Conservation (phyloP, 108 stramenopile genomes). For the Skeletonema potamos region DNA sequence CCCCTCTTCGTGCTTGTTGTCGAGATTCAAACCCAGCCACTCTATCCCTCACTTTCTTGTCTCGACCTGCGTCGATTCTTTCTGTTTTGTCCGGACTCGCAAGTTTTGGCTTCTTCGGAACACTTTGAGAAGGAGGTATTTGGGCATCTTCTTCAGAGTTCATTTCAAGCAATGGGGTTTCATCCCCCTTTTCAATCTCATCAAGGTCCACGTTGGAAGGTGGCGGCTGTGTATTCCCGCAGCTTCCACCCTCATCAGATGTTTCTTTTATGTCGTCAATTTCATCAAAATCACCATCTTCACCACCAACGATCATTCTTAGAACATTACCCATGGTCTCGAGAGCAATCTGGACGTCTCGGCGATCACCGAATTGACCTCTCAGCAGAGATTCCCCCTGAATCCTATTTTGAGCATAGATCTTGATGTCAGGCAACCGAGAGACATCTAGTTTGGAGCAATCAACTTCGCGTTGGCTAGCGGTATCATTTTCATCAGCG, state of each 20-base stretch:
- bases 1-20: conserved; percentile 4
- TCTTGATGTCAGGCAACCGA: conserved; percentile 45
- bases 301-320: conserved; percentile 41
- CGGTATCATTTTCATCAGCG: conserved; percentile 13
- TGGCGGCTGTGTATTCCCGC: conserved; percentile 2
- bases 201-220: conserved; percentile 12
- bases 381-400: conserved; percentile 38
- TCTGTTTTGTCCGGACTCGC: conserved; percentile 5
- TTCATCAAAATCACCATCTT: conserved; percentile 39
- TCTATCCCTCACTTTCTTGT: conserved; percentile 14
- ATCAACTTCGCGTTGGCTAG: conserved; percentile 8
- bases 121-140: not conserved
- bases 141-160: not conserved
- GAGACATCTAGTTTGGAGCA: conserved; percentile 42
- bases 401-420: conserved; percentile 31
- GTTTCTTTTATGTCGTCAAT: conserved; percentile 23
- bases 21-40: conserved; percentile 29
- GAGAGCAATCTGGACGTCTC: conserved; percentile 50
- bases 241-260: conserved; percentile 1
- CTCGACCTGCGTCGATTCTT: not conserved
- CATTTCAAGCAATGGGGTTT: conserved; percentile 9
- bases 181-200: conserved; percentile 20
- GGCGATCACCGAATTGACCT: conserved; percentile 45
- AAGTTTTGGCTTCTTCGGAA: conserved; percentile 20
- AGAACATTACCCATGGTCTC: conserved; percentile 42